phyloP scores from a whole-genome alignment of 164 flowering plant species.

The Aristolochia californica region DNA sequence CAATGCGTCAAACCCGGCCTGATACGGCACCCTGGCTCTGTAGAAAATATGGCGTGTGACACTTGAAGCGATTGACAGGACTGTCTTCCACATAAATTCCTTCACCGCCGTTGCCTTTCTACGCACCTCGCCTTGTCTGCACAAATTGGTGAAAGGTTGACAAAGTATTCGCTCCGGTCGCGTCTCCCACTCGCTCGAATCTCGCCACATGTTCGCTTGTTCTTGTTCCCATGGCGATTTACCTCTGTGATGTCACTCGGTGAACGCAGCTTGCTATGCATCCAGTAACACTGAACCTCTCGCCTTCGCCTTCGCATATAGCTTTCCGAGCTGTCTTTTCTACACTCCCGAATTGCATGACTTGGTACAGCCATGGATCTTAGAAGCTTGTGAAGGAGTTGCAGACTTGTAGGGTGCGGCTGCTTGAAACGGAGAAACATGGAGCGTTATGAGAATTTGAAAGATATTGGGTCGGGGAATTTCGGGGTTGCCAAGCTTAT shows the following conservation, averaged over 20 bases:
- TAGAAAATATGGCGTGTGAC: not conserved
- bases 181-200: not conserved
- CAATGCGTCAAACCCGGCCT: no score
- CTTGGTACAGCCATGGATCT: no score
- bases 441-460: conserved; percentile 58
- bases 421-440: conserved; percentile 13
- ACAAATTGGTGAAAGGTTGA: not conserved
- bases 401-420: no score
- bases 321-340: no score
- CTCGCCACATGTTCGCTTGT: not conserved
- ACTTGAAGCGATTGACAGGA: not conserved
- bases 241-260: not conserved
- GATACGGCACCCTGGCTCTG: no score
- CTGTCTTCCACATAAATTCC: conserved; percentile 3
- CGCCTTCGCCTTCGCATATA: no score
- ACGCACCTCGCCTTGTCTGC: not conserved
- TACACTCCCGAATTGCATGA: no score
- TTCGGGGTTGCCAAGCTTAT: conserved; percentile 71
- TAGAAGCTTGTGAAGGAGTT: no score
- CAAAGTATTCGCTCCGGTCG: no score
- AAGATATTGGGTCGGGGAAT: conserved; percentile 66
- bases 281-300: no score
- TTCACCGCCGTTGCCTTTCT: not conserved
- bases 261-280: no score
- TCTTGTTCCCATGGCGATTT: not conserved